Percentiles rank a stretch among this genome's conserved stretches.
phyloP scores from a whole-genome alignment of 2,329 filamentous ascomycete genomes.

The Talaromyces verruculosus region DNA sequence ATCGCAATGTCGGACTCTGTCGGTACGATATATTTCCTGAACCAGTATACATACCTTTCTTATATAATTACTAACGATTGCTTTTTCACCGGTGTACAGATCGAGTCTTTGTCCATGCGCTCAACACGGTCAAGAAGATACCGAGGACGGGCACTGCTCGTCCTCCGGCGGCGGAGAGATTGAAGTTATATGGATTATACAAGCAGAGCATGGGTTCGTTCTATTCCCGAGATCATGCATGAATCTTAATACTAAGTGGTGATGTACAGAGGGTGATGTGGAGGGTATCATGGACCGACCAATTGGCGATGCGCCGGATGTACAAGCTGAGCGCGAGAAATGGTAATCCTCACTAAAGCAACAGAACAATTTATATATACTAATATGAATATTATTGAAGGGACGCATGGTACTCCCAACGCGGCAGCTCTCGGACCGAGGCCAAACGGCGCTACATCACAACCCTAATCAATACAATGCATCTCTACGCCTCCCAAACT shows the following conservation, averaged over 20 bases:
- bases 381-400: conserved; percentile 35
- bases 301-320: conserved; percentile 51
- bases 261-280: conserved; percentile 75
- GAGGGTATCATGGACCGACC: conserved; percentile 91
- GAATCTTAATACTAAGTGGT: neutral
- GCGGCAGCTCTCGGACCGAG: conserved; percentile 79
- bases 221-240: conserved; percentile 1
- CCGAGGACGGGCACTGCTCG: conserved; percentile 87
- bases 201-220: conserved; percentile 85
- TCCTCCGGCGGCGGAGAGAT: conserved; percentile 78
- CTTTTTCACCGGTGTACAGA: conserved; percentile 56
- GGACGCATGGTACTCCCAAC: conserved; percentile 94
- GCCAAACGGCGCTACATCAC: conserved; percentile 93
- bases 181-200: conserved; percentile 95
- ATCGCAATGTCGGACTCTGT: conserved; percentile 49
- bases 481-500: conserved; percentile 83
- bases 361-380: neutral
- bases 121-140: conserved; percentile 98
- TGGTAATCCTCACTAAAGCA: conserved; percentile 50
- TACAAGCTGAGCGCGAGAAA: conserved; percentile 61
- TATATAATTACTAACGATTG: neutral
- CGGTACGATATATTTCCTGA: conserved; percentile 34
- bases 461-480: conserved; percentile 94
- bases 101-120: conserved; percentile 96
- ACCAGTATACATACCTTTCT: neutral